A percentile compares a stretch with the other conserved stretches of the same genome.
These are phyloP conservation scores for Vicia faba DNA, from an alignment of 306 rosid species.

Conservation along the genomic window DNA sequence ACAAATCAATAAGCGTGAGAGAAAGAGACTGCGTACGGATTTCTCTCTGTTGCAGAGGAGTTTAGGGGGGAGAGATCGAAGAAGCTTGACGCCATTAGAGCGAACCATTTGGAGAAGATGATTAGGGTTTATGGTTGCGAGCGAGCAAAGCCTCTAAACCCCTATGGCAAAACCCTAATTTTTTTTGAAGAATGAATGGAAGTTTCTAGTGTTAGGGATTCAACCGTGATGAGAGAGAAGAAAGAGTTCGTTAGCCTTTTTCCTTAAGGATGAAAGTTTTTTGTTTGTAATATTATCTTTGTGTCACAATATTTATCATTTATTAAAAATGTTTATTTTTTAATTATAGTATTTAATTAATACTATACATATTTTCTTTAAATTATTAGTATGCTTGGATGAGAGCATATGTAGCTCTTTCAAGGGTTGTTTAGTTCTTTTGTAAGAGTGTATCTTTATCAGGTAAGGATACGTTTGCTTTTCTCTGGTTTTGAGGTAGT, in stretches of 20 bases:
- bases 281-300: too few relatives aligned
- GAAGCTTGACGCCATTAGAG: constrained; percentile 65
- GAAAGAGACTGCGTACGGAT: constrained; percentile 39
- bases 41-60: constrained; percentile 19
- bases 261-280: too few relatives aligned
- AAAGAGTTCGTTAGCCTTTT: too few relatives aligned
- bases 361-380: background rate
- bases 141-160: background rate
- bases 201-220: background rate
- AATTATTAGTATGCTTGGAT: background rate
- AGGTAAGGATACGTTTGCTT: too few relatives aligned
- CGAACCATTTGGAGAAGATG: constrained; percentile 58
- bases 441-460: too few relatives aligned
- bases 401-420: too few relatives aligned
- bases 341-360: too few relatives aligned
- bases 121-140: background rate
- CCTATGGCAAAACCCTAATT: background rate
- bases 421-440: too few relatives aligned
- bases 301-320: too few relatives aligned
- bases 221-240: background rate
- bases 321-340: too few relatives aligned
- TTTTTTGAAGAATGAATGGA: background rate
- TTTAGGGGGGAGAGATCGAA: constrained; percentile 46
- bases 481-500: too few relatives aligned
- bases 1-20: background rate